Evolutionary conservation across 345 rosid species (phyloP).

Genomic region (Populus pruinosa): DNA sequence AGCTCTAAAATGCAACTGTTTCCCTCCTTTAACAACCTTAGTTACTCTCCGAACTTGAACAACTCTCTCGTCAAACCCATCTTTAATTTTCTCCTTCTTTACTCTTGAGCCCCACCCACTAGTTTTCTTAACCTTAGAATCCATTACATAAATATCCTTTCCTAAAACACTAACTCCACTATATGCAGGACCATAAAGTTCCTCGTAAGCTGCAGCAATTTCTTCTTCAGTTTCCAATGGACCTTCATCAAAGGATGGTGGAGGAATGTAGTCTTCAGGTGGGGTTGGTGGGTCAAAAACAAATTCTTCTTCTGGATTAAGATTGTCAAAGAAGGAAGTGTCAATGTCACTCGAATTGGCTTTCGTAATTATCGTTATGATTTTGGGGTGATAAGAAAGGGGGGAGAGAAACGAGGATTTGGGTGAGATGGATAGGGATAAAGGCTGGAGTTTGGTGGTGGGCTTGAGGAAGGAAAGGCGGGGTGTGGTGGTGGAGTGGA

Average conservation of each 20-base stretch:
- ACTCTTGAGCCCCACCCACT: slow-evolving; percentile 43
- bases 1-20: slow-evolving; percentile 70
- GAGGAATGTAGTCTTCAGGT: slow-evolving; percentile 55
- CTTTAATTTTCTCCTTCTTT: slow-evolving; percentile 58
- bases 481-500: slow-evolving; percentile 18
- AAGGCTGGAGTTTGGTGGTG: not conserved
- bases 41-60: slow-evolving; percentile 78
- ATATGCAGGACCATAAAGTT: slow-evolving; percentile 72
- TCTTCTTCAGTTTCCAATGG: slow-evolving; percentile 64
- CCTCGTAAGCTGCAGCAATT: slow-evolving; percentile 70
- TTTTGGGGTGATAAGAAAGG: slow-evolving; percentile 17
- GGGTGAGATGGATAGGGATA: slow-evolving; percentile 19
- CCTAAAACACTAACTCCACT: slow-evolving; percentile 63
- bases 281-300: slow-evolving; percentile 59
- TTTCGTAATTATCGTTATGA: slow-evolving; percentile 6
- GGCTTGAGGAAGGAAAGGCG: slow-evolving; percentile 7
- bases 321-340: slow-evolving; percentile 47
- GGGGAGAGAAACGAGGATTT: slow-evolving; percentile 22
- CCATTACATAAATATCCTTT: slow-evolving; percentile 61
- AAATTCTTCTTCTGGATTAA: slow-evolving; percentile 38
- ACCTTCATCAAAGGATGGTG: slow-evolving; percentile 72
- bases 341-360: slow-evolving; percentile 41
- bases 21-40: slow-evolving; percentile 94
- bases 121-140: slow-evolving; percentile 50
- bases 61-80: slow-evolving; percentile 89